Percentiles rank a stretch among this genome's conserved stretches.
Evolutionary conservation across 1,284 basidiomycete species (phyloP).

Genomic region (Chalciporus sp.): DNA sequence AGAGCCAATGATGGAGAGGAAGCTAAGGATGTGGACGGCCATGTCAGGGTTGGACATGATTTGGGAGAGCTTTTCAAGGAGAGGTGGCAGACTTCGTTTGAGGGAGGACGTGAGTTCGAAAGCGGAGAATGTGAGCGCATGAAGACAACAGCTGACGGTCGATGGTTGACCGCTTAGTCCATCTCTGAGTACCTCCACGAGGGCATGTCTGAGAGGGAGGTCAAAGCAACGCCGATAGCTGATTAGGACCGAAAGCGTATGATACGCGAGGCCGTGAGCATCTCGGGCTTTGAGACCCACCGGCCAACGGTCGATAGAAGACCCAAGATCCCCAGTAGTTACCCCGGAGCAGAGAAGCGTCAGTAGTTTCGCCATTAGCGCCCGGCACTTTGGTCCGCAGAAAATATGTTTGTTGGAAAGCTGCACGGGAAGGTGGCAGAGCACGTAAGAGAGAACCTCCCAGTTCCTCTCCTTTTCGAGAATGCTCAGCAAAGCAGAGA

Average conservation of each 20-base stretch:
- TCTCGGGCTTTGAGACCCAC: slow-evolving; percentile 74
- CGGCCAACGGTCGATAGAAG: slow-evolving; percentile 65
- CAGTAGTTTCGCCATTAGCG: slow-evolving; percentile 67
- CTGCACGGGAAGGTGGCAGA: slow-evolving; percentile 91
- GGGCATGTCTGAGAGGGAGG: slow-evolving; percentile 63
- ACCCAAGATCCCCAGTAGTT: slow-evolving; percentile 59
- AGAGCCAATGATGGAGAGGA: slow-evolving; percentile 88
- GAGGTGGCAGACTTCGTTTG: slow-evolving; percentile 78
- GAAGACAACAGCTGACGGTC: slow-evolving; percentile 90
- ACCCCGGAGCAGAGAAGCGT: slow-evolving; percentile 73
- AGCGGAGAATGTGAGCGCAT: slow-evolving; percentile 86
- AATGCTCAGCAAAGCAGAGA: slow-evolving; percentile 68
- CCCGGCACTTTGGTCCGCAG: slow-evolving; percentile 83
- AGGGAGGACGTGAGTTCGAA: slow-evolving; percentile 89
- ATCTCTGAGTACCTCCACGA: slow-evolving; percentile 83
- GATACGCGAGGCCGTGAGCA: slow-evolving; percentile 87
- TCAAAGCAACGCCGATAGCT: slow-evolving; percentile 87
- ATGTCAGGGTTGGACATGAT: slow-evolving; percentile 95
- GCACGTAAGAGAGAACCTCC: slow-evolving; percentile 92
- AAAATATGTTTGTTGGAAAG: slow-evolving; percentile 96
- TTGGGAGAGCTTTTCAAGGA: slow-evolving; percentile 88
- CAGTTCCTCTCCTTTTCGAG: slow-evolving; percentile 83
- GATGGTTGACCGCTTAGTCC: slow-evolving; percentile 81
- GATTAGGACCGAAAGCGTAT: slow-evolving; percentile 87
- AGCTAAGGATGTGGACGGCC: slow-evolving; percentile 94